phyloP scores from a whole-genome alignment of 495 filamentous ascomycete species.

The Margaritispora aquatica region DNA sequence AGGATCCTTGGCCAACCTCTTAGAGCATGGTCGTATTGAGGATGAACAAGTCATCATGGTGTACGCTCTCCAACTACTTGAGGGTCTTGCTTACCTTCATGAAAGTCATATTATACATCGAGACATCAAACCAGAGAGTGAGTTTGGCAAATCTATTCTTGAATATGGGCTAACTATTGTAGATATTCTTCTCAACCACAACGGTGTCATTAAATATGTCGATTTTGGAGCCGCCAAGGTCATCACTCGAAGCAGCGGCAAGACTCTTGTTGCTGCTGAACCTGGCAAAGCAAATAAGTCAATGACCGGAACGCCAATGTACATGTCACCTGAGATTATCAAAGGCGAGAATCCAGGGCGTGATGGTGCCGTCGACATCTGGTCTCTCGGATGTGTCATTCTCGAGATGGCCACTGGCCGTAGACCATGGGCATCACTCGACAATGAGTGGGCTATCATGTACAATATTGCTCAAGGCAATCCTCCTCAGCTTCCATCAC shows the following conservation, averaged over 20 bases:
- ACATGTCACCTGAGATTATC: constrained; percentile 99
- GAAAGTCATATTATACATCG: constrained; percentile 86
- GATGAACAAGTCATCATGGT: constrained; percentile 98
- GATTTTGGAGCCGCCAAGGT: constrained; percentile 98
- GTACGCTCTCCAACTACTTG: constrained; percentile 90
- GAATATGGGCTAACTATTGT: constrained; percentile 15
- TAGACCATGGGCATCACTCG: constrained; percentile 91
- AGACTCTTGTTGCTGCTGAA: constrained; percentile 65
- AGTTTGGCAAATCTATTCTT: constrained; percentile 28
- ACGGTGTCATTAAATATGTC: constrained; percentile 97
- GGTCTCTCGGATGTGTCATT: constrained; percentile 95
- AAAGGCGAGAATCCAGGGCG: constrained; percentile 72
- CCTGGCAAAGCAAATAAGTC: constrained; percentile 72
- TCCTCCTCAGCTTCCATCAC: constrained; percentile 71
- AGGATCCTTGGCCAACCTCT: constrained; percentile 80
- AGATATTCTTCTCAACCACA: constrained; percentile 95
- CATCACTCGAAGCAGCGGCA: constrained; percentile 80
- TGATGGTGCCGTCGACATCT: constrained; percentile 87
- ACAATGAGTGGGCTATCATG: constrained; percentile 99
- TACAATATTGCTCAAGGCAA: constrained; percentile 99
- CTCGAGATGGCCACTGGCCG: constrained; percentile 96
- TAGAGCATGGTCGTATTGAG: constrained; percentile 95
- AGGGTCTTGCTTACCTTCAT: constrained; percentile 92
- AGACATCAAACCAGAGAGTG: constrained; percentile 97
- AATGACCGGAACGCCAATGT: constrained; percentile 98